Conservation (phyloP, 2,329 filamentous ascomycete species). For the Neopestalotiopsis rosae region DNA sequence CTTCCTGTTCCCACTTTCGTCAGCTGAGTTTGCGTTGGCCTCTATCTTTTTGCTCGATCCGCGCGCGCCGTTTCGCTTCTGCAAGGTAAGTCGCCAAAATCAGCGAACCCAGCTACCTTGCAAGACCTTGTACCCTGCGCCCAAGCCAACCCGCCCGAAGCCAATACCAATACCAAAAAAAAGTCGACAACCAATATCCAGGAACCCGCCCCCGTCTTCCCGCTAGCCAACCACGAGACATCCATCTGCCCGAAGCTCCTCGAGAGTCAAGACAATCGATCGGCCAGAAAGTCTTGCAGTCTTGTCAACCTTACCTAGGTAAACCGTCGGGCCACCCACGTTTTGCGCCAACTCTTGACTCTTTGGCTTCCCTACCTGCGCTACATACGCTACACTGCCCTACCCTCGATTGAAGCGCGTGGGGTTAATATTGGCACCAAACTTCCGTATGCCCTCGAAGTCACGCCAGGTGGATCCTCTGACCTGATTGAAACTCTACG, state of each 20-base stretch:
- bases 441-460: constrained; percentile 12
- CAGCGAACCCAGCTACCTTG: background rate
- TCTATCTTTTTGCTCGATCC: background rate
- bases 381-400: background rate
- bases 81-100: background rate
- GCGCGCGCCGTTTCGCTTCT: background rate
- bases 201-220: constrained; percentile 30
- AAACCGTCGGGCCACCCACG: constrained; percentile 5
- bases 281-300: background rate
- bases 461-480: constrained; percentile 15
- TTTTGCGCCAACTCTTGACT: constrained; percentile 14
- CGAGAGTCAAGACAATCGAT: background rate
- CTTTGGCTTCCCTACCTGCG: no score
- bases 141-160: no score
- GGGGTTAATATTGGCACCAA: constrained; percentile 23
- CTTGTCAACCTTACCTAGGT: background rate
- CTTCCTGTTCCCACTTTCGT: background rate
- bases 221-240: constrained; percentile 36
- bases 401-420: background rate
- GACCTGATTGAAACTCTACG: background rate
- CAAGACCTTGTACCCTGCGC: background rate
- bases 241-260: constrained; percentile 37
- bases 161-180: background rate
- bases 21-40: background rate
- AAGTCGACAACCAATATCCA: background rate